Base-by-base conservation (phyloP, 192 early-diverging fungal genomes). In the Pilaira anomala region DNA sequence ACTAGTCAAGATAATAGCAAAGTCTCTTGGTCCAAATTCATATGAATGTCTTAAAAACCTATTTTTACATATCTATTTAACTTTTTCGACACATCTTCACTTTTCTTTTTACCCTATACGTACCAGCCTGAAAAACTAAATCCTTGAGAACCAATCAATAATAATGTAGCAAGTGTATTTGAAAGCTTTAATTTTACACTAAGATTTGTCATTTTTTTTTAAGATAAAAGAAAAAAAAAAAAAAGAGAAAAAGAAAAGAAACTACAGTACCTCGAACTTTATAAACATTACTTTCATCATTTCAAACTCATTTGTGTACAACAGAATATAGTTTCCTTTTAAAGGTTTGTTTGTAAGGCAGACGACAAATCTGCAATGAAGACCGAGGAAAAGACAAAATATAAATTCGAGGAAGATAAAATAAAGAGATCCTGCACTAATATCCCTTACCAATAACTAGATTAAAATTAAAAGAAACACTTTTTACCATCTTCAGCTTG, bases 101-200 rank as follows among this genome's bases (percentile, higher is more conserved):
- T 16, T 16, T 14, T 26, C 25, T 19, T 74, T 67, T 19, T 54
- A 45, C 25, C n/a, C n/a, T 56, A 69, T 2, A 72, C 69, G 65
- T 75, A 41, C 48, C 33, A 49, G 53, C 39, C 42, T 24, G 25
- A 42, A 44, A 64, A 42, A 57, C 26, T 45, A 39, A 67, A 50
- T 29, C 65, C 55, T 42, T 67, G 56, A 12, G 57, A 60, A 13
- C 56, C 57, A 44, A 68, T n/a, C 52, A 68, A 58, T 4, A 64
- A 51, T 7, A 49, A n/a, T 12, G 52, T 67, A 8, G 69, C 68
- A 22, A 63, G 12, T 2, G 68, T 65, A 51, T 71, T 71, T 22
- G 68, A 62, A 21, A 64, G n/a, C 40, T 71, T 71, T 49, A 71
- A 48, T 28, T 71, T 71, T 33, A 60, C 66, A 53, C 54, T 46